Percentiles rank a stretch among this genome's conserved stretches.
phyloP scores from a whole-genome alignment of 768 basidiomycete genomes.

The Kwoniella heveanensis region DNA sequence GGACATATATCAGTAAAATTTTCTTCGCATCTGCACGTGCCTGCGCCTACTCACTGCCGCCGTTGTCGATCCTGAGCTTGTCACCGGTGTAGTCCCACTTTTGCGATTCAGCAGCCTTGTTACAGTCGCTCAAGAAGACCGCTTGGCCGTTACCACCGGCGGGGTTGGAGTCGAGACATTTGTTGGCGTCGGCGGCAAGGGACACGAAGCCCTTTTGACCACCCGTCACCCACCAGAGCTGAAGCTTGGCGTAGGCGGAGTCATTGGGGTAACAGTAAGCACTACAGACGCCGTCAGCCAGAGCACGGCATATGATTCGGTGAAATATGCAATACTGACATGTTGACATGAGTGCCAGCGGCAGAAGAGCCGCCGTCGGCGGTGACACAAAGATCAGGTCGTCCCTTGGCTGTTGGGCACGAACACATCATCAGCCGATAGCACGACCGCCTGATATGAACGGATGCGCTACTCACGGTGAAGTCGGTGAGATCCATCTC shows the following conservation, averaged over 20 bases:
- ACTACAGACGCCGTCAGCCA: too few species aligned
- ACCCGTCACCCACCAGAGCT: conserved; percentile 9
- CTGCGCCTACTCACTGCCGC: conserved; percentile 17
- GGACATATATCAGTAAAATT: too few species aligned
- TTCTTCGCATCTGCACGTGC: too few species aligned
- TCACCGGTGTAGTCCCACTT: conserved; percentile 17
- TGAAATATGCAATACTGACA: too few species aligned
- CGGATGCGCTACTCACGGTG: neutral
- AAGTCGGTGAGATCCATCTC: conserved; percentile 10
- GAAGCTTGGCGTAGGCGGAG: conserved; percentile 7
- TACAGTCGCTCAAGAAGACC: conserved; percentile 5
- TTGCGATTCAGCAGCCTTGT: conserved; percentile 13
- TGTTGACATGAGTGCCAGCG: conserved; percentile 15
- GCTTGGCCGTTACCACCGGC: conserved; percentile 15
- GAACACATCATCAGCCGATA: neutral
- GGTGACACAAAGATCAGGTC: conserved; percentile 25
- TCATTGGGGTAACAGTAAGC: conserved; percentile 21
- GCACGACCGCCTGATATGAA: neutral
- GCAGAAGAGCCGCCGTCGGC: conserved; percentile 3
- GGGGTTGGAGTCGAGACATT: conserved; percentile 11
- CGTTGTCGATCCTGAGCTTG: conserved; percentile 10
- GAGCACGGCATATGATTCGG: too few species aligned
- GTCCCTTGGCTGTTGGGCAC: conserved; percentile 1
- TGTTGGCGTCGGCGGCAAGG: conserved; percentile 5
- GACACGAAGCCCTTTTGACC: conserved; percentile 10